These are phyloP conservation scores for Pseudogymnoascus sp. DNA, from an alignment of 2,329 filamentous ascomycete genomes.

Conservation along the genomic window DNA sequence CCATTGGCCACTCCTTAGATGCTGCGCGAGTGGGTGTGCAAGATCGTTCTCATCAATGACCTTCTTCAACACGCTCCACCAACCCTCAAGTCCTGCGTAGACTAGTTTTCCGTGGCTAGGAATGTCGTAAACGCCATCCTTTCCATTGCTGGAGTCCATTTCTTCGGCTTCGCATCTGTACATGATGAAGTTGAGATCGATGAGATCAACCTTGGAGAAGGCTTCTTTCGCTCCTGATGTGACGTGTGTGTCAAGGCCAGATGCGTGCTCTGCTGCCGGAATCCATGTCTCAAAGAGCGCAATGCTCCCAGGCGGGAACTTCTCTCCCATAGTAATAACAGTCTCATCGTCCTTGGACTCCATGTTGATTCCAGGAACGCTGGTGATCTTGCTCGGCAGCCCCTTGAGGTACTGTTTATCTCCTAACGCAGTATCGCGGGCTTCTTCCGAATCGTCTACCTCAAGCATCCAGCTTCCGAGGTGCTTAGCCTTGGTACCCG, in stretches of 20 bases:
- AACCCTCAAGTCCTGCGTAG: constrained; percentile 95
- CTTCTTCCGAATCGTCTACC: constrained; percentile 68
- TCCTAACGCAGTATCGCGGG: constrained; percentile 51
- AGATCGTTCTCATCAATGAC: constrained; percentile 85
- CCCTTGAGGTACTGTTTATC: constrained; percentile 70
- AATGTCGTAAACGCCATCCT: constrained; percentile 82
- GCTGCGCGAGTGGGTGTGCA: constrained; percentile 86
- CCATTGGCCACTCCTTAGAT: constrained; percentile 87
- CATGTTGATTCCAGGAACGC: constrained; percentile 64
- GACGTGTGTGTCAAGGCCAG: constrained; percentile 77
- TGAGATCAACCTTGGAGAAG: constrained; percentile 63
- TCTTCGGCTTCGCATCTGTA: constrained; percentile 91
- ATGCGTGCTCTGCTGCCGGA: constrained; percentile 72
- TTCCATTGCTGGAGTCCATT: constrained; percentile 65
- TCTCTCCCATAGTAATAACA: constrained; percentile 68
- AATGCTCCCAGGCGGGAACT: constrained; percentile 89
- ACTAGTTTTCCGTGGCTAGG: constrained; percentile 77
- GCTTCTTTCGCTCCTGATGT: constrained; percentile 72
- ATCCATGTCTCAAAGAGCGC: constrained; percentile 96
- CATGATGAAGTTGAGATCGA: constrained; percentile 84
- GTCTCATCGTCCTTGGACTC: constrained; percentile 67
- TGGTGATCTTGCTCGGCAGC: constrained; percentile 72
- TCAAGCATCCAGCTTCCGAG: constrained; percentile 89
- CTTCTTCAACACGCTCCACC: constrained; percentile 85
- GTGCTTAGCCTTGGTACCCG: constrained; percentile 75